Percentiles rank a stretch among this genome's conserved stretches.
Evolutionary conservation across 768 basidiomycete genomes (phyloP).

Genomic region (Paxillus involutus): DNA sequence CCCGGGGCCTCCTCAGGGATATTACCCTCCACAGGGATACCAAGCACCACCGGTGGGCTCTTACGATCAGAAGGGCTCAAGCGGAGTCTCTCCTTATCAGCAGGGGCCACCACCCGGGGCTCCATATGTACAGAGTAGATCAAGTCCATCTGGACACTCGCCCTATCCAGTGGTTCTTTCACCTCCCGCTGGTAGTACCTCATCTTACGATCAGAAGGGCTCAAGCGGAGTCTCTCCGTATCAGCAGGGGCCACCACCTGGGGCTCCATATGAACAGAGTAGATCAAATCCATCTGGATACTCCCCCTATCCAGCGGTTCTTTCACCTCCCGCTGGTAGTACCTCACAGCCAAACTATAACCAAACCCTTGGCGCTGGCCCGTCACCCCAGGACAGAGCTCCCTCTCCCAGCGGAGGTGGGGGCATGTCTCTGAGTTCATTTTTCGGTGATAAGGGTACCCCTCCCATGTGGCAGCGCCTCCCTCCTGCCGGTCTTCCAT

Average conservation of each 20-base stretch:
- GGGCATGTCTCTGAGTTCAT: slow-evolving; percentile 17
- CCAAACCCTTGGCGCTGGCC: background rate
- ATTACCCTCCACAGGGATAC: background rate
- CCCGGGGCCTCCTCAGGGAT: slow-evolving; percentile 14
- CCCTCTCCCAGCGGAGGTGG: background rate
- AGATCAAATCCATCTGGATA: background rate
- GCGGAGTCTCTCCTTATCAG: background rate
- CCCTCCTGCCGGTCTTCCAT: slow-evolving; percentile 10
- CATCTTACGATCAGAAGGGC: slow-evolving; percentile 7
- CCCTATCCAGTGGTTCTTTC: no score
- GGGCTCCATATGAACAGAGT: background rate
- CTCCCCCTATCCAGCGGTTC: background rate
- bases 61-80: slow-evolving; percentile 7
- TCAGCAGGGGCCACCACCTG: background rate
- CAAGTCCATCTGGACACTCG: background rate
- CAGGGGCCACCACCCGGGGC: background rate
- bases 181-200: no score
- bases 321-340: background rate
- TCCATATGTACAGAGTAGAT: background rate
- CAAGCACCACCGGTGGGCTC: slow-evolving; percentile 3
- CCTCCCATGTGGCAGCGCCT: slow-evolving; percentile 28
- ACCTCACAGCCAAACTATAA: background rate
- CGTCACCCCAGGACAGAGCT: slow-evolving; percentile 4
- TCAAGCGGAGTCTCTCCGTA: background rate
- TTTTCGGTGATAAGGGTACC: slow-evolving; percentile 28